A percentile compares a stretch with the other conserved stretches of the same genome.
Conservation (phyloP, 2,329 filamentous ascomycete species). For the Microcyclosporella mali region DNA sequence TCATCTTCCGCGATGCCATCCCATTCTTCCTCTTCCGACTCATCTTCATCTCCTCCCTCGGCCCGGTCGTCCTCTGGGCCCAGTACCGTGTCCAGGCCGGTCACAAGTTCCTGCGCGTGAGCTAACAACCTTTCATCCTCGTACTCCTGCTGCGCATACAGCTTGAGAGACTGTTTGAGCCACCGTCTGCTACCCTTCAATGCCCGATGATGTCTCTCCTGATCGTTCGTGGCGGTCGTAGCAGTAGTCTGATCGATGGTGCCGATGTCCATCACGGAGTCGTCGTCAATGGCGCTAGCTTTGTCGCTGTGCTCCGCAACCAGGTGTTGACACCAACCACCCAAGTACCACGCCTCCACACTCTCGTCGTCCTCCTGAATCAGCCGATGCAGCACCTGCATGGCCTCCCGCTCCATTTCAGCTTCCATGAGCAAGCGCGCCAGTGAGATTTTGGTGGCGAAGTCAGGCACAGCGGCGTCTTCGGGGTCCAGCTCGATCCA, state of each 20-base stretch:
- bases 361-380: constrained; percentile 86
- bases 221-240: constrained; percentile 40
- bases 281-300: constrained; percentile 14
- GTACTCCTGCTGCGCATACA: constrained; percentile 76
- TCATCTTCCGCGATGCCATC: constrained; percentile 34
- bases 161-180: constrained; percentile 71
- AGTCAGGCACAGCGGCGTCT: constrained; percentile 72
- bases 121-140: constrained; percentile 73
- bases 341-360: constrained; percentile 94
- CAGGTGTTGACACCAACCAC: constrained; percentile 85
- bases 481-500: constrained; percentile 75
- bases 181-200: constrained; percentile 74
- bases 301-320: constrained; percentile 60
- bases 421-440: constrained; percentile 84
- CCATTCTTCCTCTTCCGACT: constrained; percentile 31
- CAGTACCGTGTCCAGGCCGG: constrained; percentile 39
- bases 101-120: constrained; percentile 66
- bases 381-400: constrained; percentile 76
- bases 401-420: constrained; percentile 74
- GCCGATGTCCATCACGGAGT: constrained; percentile 25
- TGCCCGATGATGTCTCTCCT: constrained; percentile 33
- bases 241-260: constrained; percentile 16
- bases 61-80: constrained; percentile 41
- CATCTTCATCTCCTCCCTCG: constrained; percentile 37
- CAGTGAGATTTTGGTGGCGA: constrained; percentile 76